Evolutionary conservation across 2,329 filamentous ascomycete species (phyloP).

Genomic region (Neospermospora avenae): DNA sequence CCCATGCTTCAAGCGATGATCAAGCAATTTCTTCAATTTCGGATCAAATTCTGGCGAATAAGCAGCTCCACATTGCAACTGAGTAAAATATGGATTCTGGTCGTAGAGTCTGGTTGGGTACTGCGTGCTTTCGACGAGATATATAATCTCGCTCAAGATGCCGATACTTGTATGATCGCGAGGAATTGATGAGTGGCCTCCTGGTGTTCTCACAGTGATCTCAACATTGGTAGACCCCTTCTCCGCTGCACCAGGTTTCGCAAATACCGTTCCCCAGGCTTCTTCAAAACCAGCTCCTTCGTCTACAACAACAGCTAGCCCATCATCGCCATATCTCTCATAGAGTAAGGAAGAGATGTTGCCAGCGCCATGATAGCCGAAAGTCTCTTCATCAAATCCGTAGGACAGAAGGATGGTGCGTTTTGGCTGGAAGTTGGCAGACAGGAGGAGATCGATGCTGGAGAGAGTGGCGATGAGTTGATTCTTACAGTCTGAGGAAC

Average conservation of each 20-base stretch:
- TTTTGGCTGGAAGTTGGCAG: conserved; percentile 48
- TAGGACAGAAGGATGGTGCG: conserved; percentile 58
- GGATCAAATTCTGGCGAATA: conserved; percentile 9
- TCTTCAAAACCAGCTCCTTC: conserved; percentile 57
- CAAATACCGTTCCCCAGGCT: conserved; percentile 29
- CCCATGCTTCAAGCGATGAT: background rate
- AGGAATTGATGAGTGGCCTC: conserved; percentile 60
- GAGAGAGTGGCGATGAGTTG: conserved; percentile 50
- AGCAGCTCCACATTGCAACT: conserved; percentile 8
- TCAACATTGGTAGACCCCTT: conserved; percentile 49
- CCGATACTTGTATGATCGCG: conserved; percentile 67
- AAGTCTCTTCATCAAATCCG: conserved; percentile 64
- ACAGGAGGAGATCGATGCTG: conserved; percentile 51
- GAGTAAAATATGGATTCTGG: conserved; percentile 33
- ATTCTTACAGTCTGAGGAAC: conserved; percentile 55
- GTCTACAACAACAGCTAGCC: conserved; percentile 58
- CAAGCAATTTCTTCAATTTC: conserved; percentile 2
- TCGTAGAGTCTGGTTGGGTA: conserved; percentile 43
- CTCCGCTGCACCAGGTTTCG: conserved; percentile 57
- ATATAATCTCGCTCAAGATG: conserved; percentile 63
- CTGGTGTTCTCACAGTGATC: conserved; percentile 46
- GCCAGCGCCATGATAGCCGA: conserved; percentile 54
- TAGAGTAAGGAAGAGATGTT: conserved; percentile 48
- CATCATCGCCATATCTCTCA: conserved; percentile 51
- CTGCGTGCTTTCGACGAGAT: conserved; percentile 57